phyloP scores from a whole-genome alignment of 805 yeast species.

The Zygosaccharomyces pseudorouxii region DNA sequence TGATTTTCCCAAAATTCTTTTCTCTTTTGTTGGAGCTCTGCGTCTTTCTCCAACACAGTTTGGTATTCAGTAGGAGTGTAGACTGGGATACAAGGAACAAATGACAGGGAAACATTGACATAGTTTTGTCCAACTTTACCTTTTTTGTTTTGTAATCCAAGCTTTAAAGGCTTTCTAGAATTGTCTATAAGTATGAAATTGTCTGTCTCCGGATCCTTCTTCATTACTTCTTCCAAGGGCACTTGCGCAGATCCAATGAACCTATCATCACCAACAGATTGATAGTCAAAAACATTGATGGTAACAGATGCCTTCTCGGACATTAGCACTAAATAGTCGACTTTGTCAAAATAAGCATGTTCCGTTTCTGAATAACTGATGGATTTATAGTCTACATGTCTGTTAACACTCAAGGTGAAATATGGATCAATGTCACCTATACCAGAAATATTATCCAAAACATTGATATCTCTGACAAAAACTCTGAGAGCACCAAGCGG shows the following conservation, averaged over 20 bases:
- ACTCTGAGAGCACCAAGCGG: slow-evolving; percentile 66
- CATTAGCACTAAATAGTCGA: slow-evolving; percentile 54
- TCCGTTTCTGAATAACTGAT: slow-evolving; percentile 47
- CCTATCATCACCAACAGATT: slow-evolving; percentile 58
- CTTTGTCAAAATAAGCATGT: slow-evolving; percentile 57
- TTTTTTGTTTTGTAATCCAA: slow-evolving; percentile 29
- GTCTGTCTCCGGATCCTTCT: slow-evolving; percentile 43
- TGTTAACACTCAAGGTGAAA: slow-evolving; percentile 54
- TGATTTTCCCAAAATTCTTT: slow-evolving; percentile 42
- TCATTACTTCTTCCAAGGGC: slow-evolving; percentile 40
- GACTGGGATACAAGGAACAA: slow-evolving; percentile 61
- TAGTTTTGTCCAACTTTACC: slow-evolving; percentile 48
- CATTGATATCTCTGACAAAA: slow-evolving; percentile 49
- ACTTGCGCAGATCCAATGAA: slow-evolving; percentile 55
- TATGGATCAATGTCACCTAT: slow-evolving; percentile 77
- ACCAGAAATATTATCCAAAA: slow-evolving; percentile 51
- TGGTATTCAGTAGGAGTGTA: slow-evolving; percentile 53
- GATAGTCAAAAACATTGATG: slow-evolving; percentile 62
- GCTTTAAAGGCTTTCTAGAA: slow-evolving; percentile 39
- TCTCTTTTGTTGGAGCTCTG: slow-evolving; percentile 36
- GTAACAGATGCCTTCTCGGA: slow-evolving; percentile 56
- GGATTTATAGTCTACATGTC: slow-evolving; percentile 53
- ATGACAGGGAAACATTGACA: slow-evolving; percentile 52
- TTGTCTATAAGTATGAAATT: slow-evolving; percentile 50
- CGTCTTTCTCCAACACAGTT: slow-evolving; percentile 42